Evolutionary conservation across 2,329 filamentous ascomycete genomes (phyloP).

Genomic region (Mycosphaerella sp.): DNA sequence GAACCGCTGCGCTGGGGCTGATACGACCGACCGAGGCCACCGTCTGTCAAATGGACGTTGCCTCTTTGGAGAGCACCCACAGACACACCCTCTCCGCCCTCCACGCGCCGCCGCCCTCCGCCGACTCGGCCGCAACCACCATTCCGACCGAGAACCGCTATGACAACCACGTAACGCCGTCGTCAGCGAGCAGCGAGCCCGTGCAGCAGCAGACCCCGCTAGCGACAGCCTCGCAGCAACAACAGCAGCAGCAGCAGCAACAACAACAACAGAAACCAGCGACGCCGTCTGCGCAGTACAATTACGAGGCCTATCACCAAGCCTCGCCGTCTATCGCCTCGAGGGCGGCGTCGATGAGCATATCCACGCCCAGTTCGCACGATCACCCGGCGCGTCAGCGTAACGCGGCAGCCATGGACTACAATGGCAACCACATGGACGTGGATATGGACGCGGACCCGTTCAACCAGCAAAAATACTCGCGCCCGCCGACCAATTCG

Average conservation of each 20-base stretch:
- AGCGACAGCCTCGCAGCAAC: slow-evolving; percentile 5
- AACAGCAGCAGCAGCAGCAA: slow-evolving; percentile 2
- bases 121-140: background rate
- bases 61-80: slow-evolving; percentile 1
- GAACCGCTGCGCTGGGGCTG: slow-evolving; percentile 1
- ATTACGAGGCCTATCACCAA: slow-evolving; percentile 14
- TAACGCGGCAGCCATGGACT: slow-evolving; percentile 22
- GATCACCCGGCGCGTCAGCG: slow-evolving; percentile 7
- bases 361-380: slow-evolving; percentile 13
- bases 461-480: slow-evolving; percentile 81
- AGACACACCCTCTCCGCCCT: background rate
- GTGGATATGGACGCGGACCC: slow-evolving; percentile 80
- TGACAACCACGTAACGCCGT: slow-evolving; percentile 8
- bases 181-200: slow-evolving; percentile 8
- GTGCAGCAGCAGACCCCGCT: slow-evolving; percentile 8
- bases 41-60: slow-evolving; percentile 4
- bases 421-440: slow-evolving; percentile 38
- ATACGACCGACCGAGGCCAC: background rate
- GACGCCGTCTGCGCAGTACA: slow-evolving; percentile 7
- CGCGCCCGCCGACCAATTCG: slow-evolving; percentile 57
- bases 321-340: slow-evolving; percentile 19
- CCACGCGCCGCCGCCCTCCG: background rate
- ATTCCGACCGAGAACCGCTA: background rate
- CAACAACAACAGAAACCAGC: slow-evolving; percentile 1
- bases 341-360: slow-evolving; percentile 21